Percentiles rank a stretch among this genome's conserved stretches.
phyloP scores from a whole-genome alignment of 768 basidiomycete genomes.

The Coprinopsis cinerea region DNA sequence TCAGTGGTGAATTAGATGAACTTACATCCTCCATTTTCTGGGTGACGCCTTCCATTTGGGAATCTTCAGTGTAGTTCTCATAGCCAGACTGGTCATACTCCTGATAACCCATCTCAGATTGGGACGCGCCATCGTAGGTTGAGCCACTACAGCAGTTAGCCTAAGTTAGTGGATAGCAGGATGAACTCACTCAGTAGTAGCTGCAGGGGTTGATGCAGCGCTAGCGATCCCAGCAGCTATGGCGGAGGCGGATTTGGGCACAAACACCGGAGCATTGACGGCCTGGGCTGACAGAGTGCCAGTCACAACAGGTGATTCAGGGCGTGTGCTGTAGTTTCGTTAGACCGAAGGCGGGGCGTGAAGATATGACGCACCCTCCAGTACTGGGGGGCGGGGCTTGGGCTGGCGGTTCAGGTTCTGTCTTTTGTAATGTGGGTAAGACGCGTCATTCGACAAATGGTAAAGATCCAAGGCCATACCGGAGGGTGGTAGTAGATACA shows the following conservation, averaged over 20 bases:
- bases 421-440: too few species aligned
- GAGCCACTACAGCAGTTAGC: too few species aligned
- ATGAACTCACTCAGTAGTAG: neutral
- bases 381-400: slow-evolving; percentile 12
- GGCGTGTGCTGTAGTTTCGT: slow-evolving; percentile 26
- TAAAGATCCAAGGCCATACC: slow-evolving; percentile 29
- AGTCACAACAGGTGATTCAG: slow-evolving; percentile 37
- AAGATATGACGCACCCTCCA: slow-evolving; percentile 24
- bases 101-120: too few species aligned
- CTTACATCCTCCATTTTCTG: slow-evolving; percentile 10
- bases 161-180: too few species aligned
- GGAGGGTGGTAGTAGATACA: slow-evolving; percentile 81
- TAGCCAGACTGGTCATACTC: neutral
- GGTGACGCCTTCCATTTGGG: neutral
- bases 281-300: slow-evolving; percentile 50
- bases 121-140: too few species aligned
- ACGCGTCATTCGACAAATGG: neutral
- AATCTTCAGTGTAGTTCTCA: neutral
- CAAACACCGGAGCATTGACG: slow-evolving; percentile 79
- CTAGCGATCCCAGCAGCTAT: slow-evolving; percentile 25
- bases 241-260: slow-evolving; percentile 52
- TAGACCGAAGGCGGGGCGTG: slow-evolving; percentile 14
- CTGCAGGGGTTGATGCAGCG: slow-evolving; percentile 15
- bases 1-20: neutral
- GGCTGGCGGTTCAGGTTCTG: slow-evolving; percentile 12